Evolutionary conservation across 2,329 filamentous ascomycete species (phyloP), one percentile per base, ranked within the genome.

Genomic region (Aspergillus ochraceus): DNA sequence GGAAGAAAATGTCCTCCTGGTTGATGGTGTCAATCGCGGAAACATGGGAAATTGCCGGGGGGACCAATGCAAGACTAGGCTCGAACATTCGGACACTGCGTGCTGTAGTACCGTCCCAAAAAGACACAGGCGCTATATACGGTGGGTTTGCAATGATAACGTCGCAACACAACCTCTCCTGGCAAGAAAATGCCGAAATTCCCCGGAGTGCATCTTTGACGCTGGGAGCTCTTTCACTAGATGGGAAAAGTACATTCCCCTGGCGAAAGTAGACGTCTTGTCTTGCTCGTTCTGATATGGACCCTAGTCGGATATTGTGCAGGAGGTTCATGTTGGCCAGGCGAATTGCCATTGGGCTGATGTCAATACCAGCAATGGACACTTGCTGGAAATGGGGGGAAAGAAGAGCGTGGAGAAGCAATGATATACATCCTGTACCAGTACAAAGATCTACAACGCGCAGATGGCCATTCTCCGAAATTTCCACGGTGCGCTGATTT

Each of bases 91-190:
- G 85, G 30, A 97, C 94, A 12, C 90, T 94, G 26, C 87, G 84
- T 1, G 83, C 80, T 1, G 89, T 92, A 19, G 85, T 84, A 45
- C 76, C 82, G 45, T 81, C 67, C 6, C 61, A 76, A 68, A 90
- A 92, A 8, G 84, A 85, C 3, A 72, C 65, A 0, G 81, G 78
- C 2, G 92, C 96, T 54, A 98, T 88, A 73, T 98, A 98, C 0
- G 95, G 95, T 17, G 95, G 95, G 70, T 99, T 99, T 1, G 90
- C 90, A 39, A 95, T 84, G 1, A 99, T 76, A 4, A 98, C 77
- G 62, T 96, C 88, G 69, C 76, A 77, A 22, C 58, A 52, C 24
- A 45, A 45, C 20, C 51, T 24, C n/a, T 22, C 24, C 29, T 51
- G 9, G 9, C 22, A 54, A 17, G 53, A 30, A 20, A 51, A 53